Evolutionary conservation across 2,329 filamentous ascomycete genomes (phyloP).

Genomic region (Blastomyces percursus): DNA sequence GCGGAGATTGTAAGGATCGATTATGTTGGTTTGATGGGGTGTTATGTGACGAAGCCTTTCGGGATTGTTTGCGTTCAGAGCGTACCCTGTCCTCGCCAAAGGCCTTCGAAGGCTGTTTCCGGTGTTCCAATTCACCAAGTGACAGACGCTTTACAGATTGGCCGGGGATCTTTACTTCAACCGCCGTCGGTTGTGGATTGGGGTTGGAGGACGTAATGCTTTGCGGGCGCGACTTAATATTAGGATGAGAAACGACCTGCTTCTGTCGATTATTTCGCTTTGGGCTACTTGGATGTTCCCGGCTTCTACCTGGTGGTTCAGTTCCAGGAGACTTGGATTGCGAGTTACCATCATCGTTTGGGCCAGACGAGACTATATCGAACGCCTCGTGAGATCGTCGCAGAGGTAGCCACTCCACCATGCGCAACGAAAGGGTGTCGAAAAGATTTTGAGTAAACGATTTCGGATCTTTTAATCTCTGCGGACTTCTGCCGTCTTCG

Average conservation of each 20-base stretch:
- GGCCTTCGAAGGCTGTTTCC: conserved; percentile 25
- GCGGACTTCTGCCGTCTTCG: conserved; percentile 14
- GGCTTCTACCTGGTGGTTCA: background rate
- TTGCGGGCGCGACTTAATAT: conserved; percentile 2
- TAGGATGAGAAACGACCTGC: background rate
- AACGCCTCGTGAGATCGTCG: conserved; percentile 4
- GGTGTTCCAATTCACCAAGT: conserved; percentile 28
- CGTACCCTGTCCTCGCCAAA: conserved; percentile 25
- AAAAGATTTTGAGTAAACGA: conserved; percentile 52
- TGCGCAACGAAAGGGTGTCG: conserved; percentile 35
- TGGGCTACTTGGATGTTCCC: conserved; percentile 3
- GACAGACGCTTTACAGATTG: conserved; percentile 33
- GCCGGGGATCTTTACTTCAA: conserved; percentile 30
- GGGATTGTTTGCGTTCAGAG: conserved; percentile 22
- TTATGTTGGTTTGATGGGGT: conserved; percentile 21
- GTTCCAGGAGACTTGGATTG: background rate
- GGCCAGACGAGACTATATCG: background rate
- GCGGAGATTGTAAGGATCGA: conserved; percentile 27
- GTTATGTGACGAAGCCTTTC: conserved; percentile 25
- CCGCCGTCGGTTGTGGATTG: conserved; percentile 21
- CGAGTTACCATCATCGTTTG: background rate
- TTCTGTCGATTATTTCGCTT: background rate
- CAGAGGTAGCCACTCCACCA: conserved; percentile 39
- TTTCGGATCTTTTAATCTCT: conserved; percentile 43
- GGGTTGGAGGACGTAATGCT: conserved; percentile 20